Evolutionary conservation across 176 grass and related monocot genomes (phyloP).

Genomic region (Oryza meridionalis): DNA sequence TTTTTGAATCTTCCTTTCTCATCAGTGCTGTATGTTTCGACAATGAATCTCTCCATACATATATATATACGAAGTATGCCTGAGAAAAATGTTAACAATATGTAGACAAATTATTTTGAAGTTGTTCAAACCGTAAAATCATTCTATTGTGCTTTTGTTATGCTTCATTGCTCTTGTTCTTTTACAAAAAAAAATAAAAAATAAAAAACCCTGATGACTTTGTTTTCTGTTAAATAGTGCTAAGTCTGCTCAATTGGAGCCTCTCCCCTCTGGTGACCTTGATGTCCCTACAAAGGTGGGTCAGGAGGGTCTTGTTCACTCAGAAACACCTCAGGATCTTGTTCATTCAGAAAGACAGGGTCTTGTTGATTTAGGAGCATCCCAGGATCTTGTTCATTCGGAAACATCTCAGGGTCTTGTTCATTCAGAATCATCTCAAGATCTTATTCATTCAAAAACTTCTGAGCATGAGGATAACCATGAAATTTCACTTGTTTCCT

Average conservation of each 20-base stretch:
- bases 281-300: conserved; percentile 23
- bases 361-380: not conserved
- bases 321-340: conserved; percentile 20
- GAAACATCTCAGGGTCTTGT: conserved; percentile 12
- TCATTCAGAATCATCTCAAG: too few relatives aligned
- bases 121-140: not conserved
- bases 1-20: not conserved
- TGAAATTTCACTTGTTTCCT: conserved; percentile 30
- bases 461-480: conserved; percentile 24
- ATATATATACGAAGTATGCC: too few relatives aligned
- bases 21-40: too few relatives aligned
- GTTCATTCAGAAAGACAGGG: not conserved
- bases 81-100: too few relatives aligned
- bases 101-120: too few relatives aligned
- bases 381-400: not conserved
- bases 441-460: not conserved
- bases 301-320: conserved; percentile 28
- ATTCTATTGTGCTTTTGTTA: not conserved
- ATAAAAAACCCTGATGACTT: not conserved
- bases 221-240: conserved; percentile 22
- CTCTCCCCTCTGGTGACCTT: conserved; percentile 2
- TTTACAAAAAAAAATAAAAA: not conserved
- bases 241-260: conserved; percentile 2
- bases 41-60: too few relatives aligned
- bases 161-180: not conserved